A percentile compares a stretch with the other conserved stretches of the same genome.
Conservation (phyloP, 1,139 yeast species). For the Suhomyces yuchorum region DNA sequence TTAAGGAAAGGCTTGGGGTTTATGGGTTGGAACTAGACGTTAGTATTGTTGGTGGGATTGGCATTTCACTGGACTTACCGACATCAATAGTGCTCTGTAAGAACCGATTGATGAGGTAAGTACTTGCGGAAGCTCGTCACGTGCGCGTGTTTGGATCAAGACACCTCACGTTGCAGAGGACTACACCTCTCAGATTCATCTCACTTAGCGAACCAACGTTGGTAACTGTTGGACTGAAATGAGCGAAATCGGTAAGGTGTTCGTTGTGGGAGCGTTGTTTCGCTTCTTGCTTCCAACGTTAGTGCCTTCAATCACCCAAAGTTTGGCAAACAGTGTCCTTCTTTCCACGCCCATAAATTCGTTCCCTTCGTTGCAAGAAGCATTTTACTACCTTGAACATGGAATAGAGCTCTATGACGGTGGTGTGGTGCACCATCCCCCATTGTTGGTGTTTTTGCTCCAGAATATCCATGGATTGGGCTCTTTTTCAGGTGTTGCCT, state of each 20-base stretch:
- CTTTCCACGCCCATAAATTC: conserved; percentile 80
- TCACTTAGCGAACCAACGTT: neutral
- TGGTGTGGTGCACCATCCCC: conserved; percentile 86
- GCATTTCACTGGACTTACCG: conserved; percentile 5
- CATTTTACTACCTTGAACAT: conserved; percentile 66
- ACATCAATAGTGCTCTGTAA: conserved; percentile 3
- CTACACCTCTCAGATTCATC: neutral
- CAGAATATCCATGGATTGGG: conserved; percentile 32
- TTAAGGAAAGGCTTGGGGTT: conserved; percentile 92
- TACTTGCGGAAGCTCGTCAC: neutral
- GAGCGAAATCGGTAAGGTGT: conserved; percentile 23
- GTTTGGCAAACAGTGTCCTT: conserved; percentile 51
- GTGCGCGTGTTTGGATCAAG: conserved; percentile 1
- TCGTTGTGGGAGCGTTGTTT: conserved; percentile 32
- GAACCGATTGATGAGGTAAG: neutral
- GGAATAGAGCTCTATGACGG: conserved; percentile 74
- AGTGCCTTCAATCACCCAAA: conserved; percentile 34
- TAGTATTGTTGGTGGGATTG: conserved; percentile 9
- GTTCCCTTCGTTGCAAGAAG: conserved; percentile 70
- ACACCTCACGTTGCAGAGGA: conserved; percentile 1
- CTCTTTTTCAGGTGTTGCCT: conserved; percentile 16
- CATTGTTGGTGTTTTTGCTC: conserved; percentile 60
- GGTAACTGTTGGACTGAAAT: conserved; percentile 3
- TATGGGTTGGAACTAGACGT: conserved; percentile 61
- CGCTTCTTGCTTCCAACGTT: conserved; percentile 36